Evolutionary conservation across 2,329 filamentous ascomycete species (phyloP).

Genomic region (Fusarium clavum): DNA sequence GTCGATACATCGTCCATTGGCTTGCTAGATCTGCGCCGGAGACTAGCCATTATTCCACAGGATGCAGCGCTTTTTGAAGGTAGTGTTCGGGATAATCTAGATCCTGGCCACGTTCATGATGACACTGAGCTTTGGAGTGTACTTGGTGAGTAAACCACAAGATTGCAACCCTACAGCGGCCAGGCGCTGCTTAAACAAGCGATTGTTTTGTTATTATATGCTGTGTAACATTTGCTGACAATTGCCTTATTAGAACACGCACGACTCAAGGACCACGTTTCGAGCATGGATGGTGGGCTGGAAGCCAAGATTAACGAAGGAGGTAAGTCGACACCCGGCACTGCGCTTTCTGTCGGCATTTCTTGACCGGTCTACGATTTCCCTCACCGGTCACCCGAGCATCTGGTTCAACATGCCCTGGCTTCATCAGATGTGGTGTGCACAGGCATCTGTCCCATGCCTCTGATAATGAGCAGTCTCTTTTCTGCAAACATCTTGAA

Average conservation of each 20-base stretch:
- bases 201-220: constrained; percentile 27
- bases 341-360: constrained; percentile 44
- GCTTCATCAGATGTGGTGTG: constrained; percentile 23
- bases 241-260: constrained; percentile 76
- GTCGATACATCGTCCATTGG: constrained; percentile 93
- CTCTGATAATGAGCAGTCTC: constrained; percentile 23
- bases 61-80: constrained; percentile 97
- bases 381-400: constrained; percentile 31
- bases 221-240: constrained; percentile 41
- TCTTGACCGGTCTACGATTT: constrained; percentile 29
- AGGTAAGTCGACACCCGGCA: constrained; percentile 68
- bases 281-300: constrained; percentile 86
- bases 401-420: constrained; percentile 32
- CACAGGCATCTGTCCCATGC: constrained; percentile 24
- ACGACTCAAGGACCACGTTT: constrained; percentile 89
- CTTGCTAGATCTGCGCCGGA: constrained; percentile 85
- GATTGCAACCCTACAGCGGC: constrained; percentile 29
- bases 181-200: constrained; percentile 5
- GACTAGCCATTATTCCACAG: constrained; percentile 96
- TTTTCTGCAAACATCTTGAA: constrained; percentile 29
- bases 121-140: constrained; percentile 98
- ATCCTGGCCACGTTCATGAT: constrained; percentile 93
- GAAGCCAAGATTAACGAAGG: constrained; percentile 94
- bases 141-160: constrained; percentile 70
- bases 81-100: constrained; percentile 92